phyloP scores from a whole-genome alignment of 495 filamentous ascomycete species.

The Penicillium simplicissimum region DNA sequence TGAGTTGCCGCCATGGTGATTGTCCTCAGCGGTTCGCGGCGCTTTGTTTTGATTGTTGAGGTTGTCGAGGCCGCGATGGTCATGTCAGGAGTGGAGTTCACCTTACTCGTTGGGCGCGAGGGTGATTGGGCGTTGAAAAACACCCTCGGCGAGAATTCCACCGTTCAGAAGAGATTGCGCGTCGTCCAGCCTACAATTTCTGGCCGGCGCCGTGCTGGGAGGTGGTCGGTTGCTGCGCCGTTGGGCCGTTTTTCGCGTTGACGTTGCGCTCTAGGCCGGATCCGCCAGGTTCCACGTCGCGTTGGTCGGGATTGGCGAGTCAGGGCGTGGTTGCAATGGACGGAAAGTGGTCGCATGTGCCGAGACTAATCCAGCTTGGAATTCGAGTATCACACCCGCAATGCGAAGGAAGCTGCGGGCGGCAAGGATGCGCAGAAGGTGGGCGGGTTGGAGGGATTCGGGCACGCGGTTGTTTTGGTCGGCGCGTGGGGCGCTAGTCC shows the following conservation, averaged over 20 bases:
- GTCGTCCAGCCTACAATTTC: background rate
- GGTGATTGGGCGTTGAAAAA: background rate
- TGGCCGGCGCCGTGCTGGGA: background rate
- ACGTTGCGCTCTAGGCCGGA: conserved; percentile 1
- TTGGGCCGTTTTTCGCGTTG: conserved; percentile 14
- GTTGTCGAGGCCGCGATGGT: conserved; percentile 47
- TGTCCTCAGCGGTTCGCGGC: conserved; percentile 46
- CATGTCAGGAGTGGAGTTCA: conserved; percentile 41
- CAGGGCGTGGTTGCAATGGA: background rate
- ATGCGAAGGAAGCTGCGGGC: conserved; percentile 25
- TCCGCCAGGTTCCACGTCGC: conserved; percentile 6
- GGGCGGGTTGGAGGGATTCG: conserved; percentile 35
- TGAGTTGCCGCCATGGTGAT: conserved; percentile 48
- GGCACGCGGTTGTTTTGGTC: conserved; percentile 54
- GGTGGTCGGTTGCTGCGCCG: conserved; percentile 7
- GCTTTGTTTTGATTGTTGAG: conserved; percentile 42
- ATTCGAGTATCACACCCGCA: conserved; percentile 16
- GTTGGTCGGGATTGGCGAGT: conserved; percentile 1
- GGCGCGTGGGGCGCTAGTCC: conserved; percentile 50
- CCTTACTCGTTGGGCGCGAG: conserved; percentile 8
- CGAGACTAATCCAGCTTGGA: background rate
- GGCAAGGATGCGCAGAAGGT: conserved; percentile 25
- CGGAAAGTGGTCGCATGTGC: conserved; percentile 1
- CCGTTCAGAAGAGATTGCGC: conserved; percentile 6
- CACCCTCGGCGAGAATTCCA: conserved; percentile 3